phyloP scores from a whole-genome alignment of 805 yeast species.

The Yamadazyma insecticola region DNA sequence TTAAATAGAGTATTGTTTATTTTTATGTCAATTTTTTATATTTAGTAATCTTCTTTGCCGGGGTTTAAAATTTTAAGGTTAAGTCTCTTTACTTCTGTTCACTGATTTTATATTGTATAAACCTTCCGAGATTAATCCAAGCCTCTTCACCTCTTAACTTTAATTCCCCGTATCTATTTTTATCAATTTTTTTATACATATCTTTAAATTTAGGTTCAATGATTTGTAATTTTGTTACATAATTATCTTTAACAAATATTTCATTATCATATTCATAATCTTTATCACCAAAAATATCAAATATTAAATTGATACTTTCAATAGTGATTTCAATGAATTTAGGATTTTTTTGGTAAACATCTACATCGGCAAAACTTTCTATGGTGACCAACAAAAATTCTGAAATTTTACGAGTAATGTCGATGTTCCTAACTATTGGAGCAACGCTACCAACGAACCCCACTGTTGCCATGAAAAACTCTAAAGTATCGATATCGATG shows the following conservation, averaged over 20 bases:
- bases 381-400: conserved; percentile 35
- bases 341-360: conserved; percentile 17
- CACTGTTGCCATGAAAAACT: conserved; percentile 39
- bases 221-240: conserved; percentile 30
- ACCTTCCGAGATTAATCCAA: conserved; percentile 61
- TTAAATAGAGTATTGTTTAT: too few species aligned
- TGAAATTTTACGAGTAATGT: conserved; percentile 41
- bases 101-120: conserved; percentile 64
- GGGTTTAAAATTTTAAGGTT: too few species aligned
- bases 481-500: conserved; percentile 15
- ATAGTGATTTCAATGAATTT: conserved; percentile 39
- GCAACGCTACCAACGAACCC: conserved; percentile 55
- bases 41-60: too few species aligned
- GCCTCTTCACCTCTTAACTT: conserved; percentile 66
- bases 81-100: too few species aligned
- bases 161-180: conserved; percentile 51
- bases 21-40: too few species aligned
- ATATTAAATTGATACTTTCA: conserved; percentile 62
- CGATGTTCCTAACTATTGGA: conserved; percentile 38
- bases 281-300: conserved; percentile 78
- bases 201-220: conserved; percentile 14
- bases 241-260: conserved; percentile 55
- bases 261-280: conserved; percentile 61
- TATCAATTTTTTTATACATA: conserved; percentile 20
- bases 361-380: conserved; percentile 5